phyloP scores from a whole-genome alignment of 2,329 filamentous ascomycete genomes.

The Nemania diffusa region DNA sequence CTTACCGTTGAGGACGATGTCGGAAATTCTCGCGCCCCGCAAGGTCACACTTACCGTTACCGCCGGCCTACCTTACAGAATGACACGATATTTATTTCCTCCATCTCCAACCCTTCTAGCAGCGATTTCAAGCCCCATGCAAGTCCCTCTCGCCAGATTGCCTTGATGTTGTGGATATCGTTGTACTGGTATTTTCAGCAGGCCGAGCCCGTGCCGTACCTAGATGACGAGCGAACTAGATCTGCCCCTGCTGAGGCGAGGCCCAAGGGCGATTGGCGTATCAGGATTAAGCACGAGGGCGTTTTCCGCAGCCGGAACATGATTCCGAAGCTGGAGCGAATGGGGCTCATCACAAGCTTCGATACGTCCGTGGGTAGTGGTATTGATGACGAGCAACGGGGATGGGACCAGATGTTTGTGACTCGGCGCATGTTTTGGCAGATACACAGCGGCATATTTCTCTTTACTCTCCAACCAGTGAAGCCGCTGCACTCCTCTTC shows the following conservation, averaged over 20 bases:
- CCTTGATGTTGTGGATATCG: constrained; percentile 96
- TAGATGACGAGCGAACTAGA: constrained; percentile 71
- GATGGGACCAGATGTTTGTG: constrained; percentile 85
- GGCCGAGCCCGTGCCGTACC: constrained; percentile 71
- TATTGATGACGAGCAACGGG: constrained; percentile 68
- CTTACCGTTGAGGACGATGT: constrained; percentile 49
- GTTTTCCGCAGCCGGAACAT: constrained; percentile 85
- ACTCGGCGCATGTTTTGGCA: constrained; percentile 90
- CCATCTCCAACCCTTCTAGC: constrained; percentile 84
- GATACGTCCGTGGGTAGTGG: constrained; percentile 79
- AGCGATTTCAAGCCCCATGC: constrained; percentile 81
- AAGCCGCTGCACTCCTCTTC: constrained; percentile 50
- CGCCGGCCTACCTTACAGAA: constrained; percentile 77
- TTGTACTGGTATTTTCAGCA: constrained; percentile 99
- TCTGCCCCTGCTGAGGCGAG: constrained; percentile 74
- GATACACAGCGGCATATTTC: constrained; percentile 83
- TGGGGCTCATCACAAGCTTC: constrained; percentile 83
- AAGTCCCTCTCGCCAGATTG: constrained; percentile 88
- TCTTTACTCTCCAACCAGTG: constrained; percentile 81
- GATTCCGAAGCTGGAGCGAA: constrained; percentile 89
- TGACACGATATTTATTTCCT: constrained; percentile 91
- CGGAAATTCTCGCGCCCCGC: constrained; percentile 40
- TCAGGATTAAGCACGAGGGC: constrained; percentile 87
- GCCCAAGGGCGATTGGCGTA: constrained; percentile 86
- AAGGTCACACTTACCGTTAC: constrained; percentile 70